phyloP scores from a whole-genome alignment of 1,139 yeast genomes.

The Lizanozyma gosingica region DNA sequence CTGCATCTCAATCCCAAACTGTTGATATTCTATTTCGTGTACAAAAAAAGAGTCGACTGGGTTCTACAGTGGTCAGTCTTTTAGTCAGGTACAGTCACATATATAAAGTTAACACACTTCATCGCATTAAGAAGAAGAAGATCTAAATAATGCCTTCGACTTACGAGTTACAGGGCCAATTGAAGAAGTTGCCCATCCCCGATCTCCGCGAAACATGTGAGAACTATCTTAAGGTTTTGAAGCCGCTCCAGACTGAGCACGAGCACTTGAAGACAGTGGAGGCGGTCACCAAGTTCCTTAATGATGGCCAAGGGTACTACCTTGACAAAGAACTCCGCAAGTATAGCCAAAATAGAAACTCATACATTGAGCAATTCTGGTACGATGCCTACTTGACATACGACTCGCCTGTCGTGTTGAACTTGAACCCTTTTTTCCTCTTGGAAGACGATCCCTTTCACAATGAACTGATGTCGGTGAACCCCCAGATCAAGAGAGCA shows the following conservation, averaged over 20 bases:
- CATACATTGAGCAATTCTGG: slow-evolving; percentile 91
- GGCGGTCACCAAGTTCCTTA: slow-evolving; percentile 53
- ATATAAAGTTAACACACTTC: too few relatives aligned
- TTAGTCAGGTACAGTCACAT: too few relatives aligned
- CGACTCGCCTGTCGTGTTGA: slow-evolving; percentile 83
- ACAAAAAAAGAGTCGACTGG: too few relatives aligned
- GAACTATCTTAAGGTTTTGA: slow-evolving; percentile 54
- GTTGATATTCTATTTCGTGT: too few relatives aligned
- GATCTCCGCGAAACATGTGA: slow-evolving; percentile 55
- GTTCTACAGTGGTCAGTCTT: too few relatives aligned
- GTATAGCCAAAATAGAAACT: slow-evolving; percentile 56
- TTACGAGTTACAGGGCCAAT: slow-evolving; percentile 46
- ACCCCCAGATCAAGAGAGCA: slow-evolving; percentile 70
- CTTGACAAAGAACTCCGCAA: slow-evolving; percentile 56
- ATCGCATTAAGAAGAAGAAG: too few relatives aligned
- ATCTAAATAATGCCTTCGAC: slow-evolving; percentile 31
- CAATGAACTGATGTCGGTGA: slow-evolving; percentile 43
- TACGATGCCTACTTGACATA: slow-evolving; percentile 79
- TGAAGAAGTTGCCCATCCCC: slow-evolving; percentile 72
- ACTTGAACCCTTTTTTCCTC: slow-evolving; percentile 79
- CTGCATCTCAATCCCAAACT: background rate
- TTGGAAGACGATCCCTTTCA: slow-evolving; percentile 90
- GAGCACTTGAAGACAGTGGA: slow-evolving; percentile 55
- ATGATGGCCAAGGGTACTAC: slow-evolving; percentile 46
- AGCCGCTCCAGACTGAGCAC: slow-evolving; percentile 66